Evolutionary conservation across 371 early-diverging fungal genomes (phyloP), one percentile per base, ranked within the genome.

Genomic region (Dipsacomyces acuminosporus): DNA sequence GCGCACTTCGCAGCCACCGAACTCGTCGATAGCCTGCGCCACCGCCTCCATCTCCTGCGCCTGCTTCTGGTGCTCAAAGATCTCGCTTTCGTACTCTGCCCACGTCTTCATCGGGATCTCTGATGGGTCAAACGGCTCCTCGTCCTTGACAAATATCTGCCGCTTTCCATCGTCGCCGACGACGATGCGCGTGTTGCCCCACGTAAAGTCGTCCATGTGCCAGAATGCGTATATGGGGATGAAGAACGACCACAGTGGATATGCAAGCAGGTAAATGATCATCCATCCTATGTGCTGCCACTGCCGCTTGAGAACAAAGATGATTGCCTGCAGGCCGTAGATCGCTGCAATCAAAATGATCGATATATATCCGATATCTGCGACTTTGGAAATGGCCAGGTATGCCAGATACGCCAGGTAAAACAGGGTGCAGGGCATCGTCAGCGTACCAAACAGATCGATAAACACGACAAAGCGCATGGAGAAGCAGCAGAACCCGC

Each of bases 231-330:
- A 91, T 36, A 91, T 50, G 8, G 86, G 90, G 24, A 89, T 71
- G 56, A 86, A 83, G 72, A 90, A 89, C 11, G 86, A 82, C 54
- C 88, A 90, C 18, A 92, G 73, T 2, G 93, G 91, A 30, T 88
- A 83, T 15, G 91, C 89, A 7, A 90, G 54, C 47, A 92, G 78
- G 60, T 92, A 90, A 35, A 97, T 88, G 48, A 94, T 76, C 93
- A 97, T 90, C 95, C 95, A 97, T 15, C 93, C 93, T 63, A 97
- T 87, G 59, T 95, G 93, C 62, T 90, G 87, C 88, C 88, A 93
- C 76, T 91, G 83, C 18, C 89, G 81, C 59, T 87, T 87, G 19
- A 51, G 69, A 38, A 93, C 78, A 63, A 90, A 91, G 51, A 93
- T 79, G 24, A 91, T 66, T 0, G 87, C 89, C 56, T 91, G 93